These are phyloP conservation scores for Vigna mungo DNA, from an alignment of 306 rosid genomes.

Conservation along the genomic window DNA sequence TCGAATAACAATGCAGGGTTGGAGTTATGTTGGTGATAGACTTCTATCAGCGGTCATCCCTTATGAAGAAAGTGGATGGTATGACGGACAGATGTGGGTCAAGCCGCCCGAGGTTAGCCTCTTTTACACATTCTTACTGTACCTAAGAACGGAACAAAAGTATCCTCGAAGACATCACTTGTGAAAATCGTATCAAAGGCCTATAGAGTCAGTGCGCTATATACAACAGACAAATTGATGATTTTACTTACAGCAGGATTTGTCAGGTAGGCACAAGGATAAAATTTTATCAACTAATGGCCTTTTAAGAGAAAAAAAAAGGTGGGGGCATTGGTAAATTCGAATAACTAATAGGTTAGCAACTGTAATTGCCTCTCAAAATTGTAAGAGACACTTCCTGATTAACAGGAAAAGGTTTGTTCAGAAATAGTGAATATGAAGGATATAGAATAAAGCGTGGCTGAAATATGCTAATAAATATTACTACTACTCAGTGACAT, in stretches of 20 bases:
- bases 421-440: constrained; percentile 2
- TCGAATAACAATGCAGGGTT: constrained; percentile 66
- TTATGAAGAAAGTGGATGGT: constrained; percentile 98
- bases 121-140: constrained; percentile 32
- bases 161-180: constrained; percentile 22
- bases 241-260: constrained; percentile 3
- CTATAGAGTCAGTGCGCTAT: neutral
- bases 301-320: too few relatives aligned
- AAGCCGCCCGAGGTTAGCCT: constrained; percentile 93
- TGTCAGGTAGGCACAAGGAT: neutral
- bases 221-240: neutral
- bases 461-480: constrained; percentile 18
- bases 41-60: constrained; percentile 97
- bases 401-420: constrained; percentile 20
- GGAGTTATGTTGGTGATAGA: constrained; percentile 99
- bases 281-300: constrained; percentile 2
- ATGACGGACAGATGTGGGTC: constrained; percentile 99
- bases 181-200: constrained; percentile 11
- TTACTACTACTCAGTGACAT: constrained; percentile 9
- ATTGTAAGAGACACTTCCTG: neutral
- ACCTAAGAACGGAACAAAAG: constrained; percentile 20
- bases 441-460: neutral
- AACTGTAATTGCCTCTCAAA: constrained; percentile 22
- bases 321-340: too few relatives aligned
- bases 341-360: neutral